Evolutionary conservation across 345 rosid species (phyloP).

Genomic region (Microcos paniculata): DNA sequence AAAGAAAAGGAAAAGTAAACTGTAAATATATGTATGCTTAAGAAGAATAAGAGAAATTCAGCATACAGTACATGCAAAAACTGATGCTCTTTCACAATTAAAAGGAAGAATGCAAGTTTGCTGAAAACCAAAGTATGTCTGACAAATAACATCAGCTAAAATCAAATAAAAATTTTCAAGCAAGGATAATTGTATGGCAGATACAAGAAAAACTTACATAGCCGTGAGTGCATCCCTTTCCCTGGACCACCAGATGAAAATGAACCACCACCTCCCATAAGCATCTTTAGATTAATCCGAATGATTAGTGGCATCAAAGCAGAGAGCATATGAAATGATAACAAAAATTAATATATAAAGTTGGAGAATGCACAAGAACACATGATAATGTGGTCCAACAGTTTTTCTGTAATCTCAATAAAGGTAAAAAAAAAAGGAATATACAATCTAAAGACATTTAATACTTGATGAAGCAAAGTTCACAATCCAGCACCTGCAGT

Average conservation of each 20-base stretch:
- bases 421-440: neutral
- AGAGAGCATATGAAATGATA: neutral
- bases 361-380: neutral
- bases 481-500: constrained; percentile 57
- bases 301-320: neutral
- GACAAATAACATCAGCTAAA: neutral
- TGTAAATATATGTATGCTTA: neutral
- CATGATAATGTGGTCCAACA: neutral
- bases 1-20: constrained; percentile 9
- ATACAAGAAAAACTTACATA: constrained; percentile 57
- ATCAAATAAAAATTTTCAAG: neutral
- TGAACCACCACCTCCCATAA: constrained; percentile 97
- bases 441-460: neutral
- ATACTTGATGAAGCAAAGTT: neutral
- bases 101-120: neutral
- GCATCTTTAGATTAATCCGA: constrained; percentile 51
- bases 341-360: neutral
- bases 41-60: neutral
- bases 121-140: neutral
- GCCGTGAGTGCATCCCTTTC: constrained; percentile 92
- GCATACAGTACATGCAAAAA: neutral
- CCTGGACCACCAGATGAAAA: constrained; percentile 99
- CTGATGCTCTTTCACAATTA: neutral
- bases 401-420: neutral
- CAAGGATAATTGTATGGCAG: neutral